Conservation (phyloP, 2,329 filamentous ascomycete genomes). For the Epichloe brachyelytri region DNA sequence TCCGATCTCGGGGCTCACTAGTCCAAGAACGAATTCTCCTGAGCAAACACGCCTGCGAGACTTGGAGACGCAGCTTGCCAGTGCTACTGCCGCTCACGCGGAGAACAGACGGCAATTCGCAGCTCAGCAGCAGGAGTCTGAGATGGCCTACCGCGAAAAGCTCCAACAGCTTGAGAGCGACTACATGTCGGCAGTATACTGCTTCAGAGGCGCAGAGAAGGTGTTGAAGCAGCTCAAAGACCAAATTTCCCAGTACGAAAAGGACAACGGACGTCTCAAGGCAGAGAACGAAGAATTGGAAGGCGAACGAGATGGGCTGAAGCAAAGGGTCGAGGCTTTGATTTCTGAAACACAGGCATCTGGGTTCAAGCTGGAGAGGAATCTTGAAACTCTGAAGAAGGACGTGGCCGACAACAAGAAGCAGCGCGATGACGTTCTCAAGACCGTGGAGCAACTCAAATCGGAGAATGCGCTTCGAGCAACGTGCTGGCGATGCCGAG, state of each 20-base stretch:
- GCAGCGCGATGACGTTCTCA: slow-evolving; percentile 54
- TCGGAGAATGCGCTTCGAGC: slow-evolving; percentile 67
- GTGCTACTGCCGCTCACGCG: slow-evolving; percentile 66
- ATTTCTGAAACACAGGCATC: slow-evolving; percentile 57
- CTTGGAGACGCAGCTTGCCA: slow-evolving; percentile 76
- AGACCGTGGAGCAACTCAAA: slow-evolving; percentile 64
- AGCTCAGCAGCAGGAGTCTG: slow-evolving; percentile 72
- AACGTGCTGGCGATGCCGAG: slow-evolving; percentile 78
- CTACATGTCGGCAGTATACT: slow-evolving; percentile 94
- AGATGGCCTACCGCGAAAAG: slow-evolving; percentile 82
- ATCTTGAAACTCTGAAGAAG: slow-evolving; percentile 54
- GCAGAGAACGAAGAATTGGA: slow-evolving; percentile 70
- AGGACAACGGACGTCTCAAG: slow-evolving; percentile 71
- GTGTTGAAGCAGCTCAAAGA: slow-evolving; percentile 99
- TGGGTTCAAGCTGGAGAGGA: slow-evolving; percentile 54
- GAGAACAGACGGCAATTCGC: slow-evolving; percentile 71
- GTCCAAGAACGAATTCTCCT: slow-evolving; percentile 59
- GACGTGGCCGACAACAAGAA: slow-evolving; percentile 53
- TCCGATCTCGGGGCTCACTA: slow-evolving; percentile 61
- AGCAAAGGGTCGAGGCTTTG: slow-evolving; percentile 53
- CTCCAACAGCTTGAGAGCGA: slow-evolving; percentile 89
- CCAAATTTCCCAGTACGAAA: slow-evolving; percentile 85
- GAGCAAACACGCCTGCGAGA: slow-evolving; percentile 70
- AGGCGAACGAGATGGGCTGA: slow-evolving; percentile 53
- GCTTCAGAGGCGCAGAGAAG: slow-evolving; percentile 96